Base-by-base conservation (phyloP, 331 rosid species). In the Prunus yedoensis region DNA sequence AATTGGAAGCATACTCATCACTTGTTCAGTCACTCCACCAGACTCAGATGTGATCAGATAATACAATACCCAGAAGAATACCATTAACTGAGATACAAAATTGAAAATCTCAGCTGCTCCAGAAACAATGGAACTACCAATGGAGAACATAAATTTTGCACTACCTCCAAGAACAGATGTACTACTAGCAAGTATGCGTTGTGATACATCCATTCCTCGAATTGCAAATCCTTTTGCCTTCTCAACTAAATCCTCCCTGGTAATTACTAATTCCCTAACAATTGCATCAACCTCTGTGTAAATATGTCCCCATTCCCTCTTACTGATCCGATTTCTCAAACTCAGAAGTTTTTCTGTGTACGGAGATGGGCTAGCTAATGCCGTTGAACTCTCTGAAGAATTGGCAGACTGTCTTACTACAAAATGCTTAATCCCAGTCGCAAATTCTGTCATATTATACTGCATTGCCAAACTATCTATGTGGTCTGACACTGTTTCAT, bases 11-110 rank as follows among this genome's bases (percentile, higher is more conserved):
- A 94, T 92, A 68, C 74, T 54, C 83, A 94, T 83, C 35, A 83
- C 96, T 82, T 94, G 96, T 74, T 90, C 92, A n/a, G 99, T 94
- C 54, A 94, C 99, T 74, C 97, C 99, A 41, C 99, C 99, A 27
- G 95, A 88, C 61, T 92, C 96, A 1, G 99, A 83, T 28, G 99
- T 94, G 67, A 92, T 94, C 73, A 94, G 92, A 77, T 88, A 90
- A 73, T 92, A 94, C 84, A 94, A 80, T 77, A 92, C 91, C 99
- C 97, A 92, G 78, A 92, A 85, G 73, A 94, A 94, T 47, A 94
- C 97, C 92, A 94, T 88, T 2, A 86, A 73, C 73, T 94, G 99
- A 57, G 97, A 94, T 14, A 92, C 87, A 20, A 94, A 94, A 78
- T 94, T 89, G 88, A 92, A 89, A 62, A 92, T 90, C 84, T 92